phyloP scores from a whole-genome alignment of 2,329 filamentous ascomycete genomes.

The Aspergillus fumigatiaffinis region DNA sequence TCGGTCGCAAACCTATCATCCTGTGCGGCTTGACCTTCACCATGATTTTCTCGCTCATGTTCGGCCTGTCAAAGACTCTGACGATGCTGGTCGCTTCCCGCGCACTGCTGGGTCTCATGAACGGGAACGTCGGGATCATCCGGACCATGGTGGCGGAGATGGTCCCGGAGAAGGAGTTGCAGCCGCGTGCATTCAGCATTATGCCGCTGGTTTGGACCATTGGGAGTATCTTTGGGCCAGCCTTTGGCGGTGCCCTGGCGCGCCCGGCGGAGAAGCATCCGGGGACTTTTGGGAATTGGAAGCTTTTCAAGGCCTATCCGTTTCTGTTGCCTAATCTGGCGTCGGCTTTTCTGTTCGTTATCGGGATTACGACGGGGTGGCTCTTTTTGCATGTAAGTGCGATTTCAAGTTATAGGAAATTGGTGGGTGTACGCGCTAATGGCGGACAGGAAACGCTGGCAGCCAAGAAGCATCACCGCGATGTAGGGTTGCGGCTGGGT shows the following conservation, averaged over 20 bases:
- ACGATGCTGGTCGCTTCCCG: constrained; percentile 75
- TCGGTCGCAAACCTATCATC: constrained; percentile 80
- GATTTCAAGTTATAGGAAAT: constrained; percentile 39
- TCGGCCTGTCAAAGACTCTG: constrained; percentile 77
- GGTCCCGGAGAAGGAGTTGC: constrained; percentile 79
- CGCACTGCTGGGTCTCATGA: constrained; percentile 74
- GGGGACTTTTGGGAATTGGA: constrained; percentile 60
- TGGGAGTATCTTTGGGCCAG: constrained; percentile 82
- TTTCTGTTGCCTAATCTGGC: constrained; percentile 83
- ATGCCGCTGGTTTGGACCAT: constrained; percentile 92
- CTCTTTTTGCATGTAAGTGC: constrained; percentile 69
- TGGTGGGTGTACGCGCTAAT: constrained; percentile 2
- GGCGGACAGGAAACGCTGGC: constrained; percentile 70
- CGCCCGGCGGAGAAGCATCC: constrained; percentile 75
- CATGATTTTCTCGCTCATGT: constrained; percentile 75
- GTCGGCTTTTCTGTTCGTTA: constrained; percentile 68
- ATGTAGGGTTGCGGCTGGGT: constrained; percentile 74
- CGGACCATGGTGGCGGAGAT: constrained; percentile 90
- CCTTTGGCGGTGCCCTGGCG: constrained; percentile 81
- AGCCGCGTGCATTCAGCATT: constrained; percentile 83
- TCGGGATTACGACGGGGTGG: constrained; percentile 68
- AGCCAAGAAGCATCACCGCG: constrained; percentile 61
- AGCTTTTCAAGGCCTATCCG: constrained; percentile 71
- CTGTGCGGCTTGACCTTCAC: constrained; percentile 70
- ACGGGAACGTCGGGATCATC: constrained; percentile 93